phyloP scores from a whole-genome alignment of 306 rosid genomes.

The Lablab purpureus region DNA sequence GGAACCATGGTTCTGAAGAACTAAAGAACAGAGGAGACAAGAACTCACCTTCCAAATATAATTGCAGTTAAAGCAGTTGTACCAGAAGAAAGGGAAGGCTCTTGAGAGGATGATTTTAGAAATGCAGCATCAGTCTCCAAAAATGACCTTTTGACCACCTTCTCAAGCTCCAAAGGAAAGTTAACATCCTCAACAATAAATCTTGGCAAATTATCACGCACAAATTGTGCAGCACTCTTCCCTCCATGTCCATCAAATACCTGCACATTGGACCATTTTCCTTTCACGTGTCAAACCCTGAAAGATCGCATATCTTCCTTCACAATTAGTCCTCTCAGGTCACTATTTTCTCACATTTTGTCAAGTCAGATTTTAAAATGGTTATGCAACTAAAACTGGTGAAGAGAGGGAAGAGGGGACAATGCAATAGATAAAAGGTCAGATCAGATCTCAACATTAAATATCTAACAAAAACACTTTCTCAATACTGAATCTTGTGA shows the following conservation, averaged over 20 bases:
- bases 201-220: conserved; percentile 85
- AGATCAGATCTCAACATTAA: not conserved
- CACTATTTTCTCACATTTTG: conserved; percentile 7
- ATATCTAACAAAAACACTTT: not conserved
- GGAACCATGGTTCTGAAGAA: not conserved
- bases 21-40: conserved; percentile 25
- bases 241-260: conserved; percentile 99
- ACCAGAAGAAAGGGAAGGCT: conserved; percentile 81
- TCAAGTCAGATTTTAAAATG: conserved; percentile 25
- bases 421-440: not conserved
- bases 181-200: conserved; percentile 88
- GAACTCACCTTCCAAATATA: conserved; percentile 81
- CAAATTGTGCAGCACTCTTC: conserved; percentile 84
- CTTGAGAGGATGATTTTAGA: conserved; percentile 67
- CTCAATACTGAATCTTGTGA: not conserved
- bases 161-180: conserved; percentile 90
- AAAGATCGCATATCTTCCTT: not conserved
- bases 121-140: conserved; percentile 80
- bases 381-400: not conserved
- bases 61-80: conserved; percentile 96
- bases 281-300: conserved; percentile 30
- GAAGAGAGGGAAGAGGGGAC: not conserved
- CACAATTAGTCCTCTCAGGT: not conserved
- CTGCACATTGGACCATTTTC: conserved; percentile 56
- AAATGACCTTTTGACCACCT: conserved; percentile 88